Conservation (phyloP, 371 early-diverging fungal genomes). For the Saksenaea vasiformis region DNA sequence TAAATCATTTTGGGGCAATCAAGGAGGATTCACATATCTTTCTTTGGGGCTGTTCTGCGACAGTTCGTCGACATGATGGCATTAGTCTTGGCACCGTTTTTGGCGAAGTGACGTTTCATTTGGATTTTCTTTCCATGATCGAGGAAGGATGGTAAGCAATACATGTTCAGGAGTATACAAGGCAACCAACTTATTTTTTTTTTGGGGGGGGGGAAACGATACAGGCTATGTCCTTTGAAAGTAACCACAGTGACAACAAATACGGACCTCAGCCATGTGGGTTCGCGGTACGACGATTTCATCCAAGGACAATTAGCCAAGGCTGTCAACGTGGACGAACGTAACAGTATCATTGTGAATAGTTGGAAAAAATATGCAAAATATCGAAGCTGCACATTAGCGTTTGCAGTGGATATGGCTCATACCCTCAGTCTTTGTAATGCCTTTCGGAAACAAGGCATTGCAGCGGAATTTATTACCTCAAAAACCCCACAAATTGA, state of each 20-base stretch:
- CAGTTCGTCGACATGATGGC: conserved; percentile 86
- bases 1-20: conserved; percentile 69
- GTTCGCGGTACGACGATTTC: conserved; percentile 65
- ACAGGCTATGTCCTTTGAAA: conserved; percentile 67
- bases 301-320: conserved; percentile 51
- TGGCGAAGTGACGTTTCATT: conserved; percentile 77
- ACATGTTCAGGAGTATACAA: too few species aligned
- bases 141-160: conserved; percentile 67
- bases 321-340: conserved; percentile 61
- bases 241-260: conserved; percentile 69
- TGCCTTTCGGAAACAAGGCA: conserved; percentile 61
- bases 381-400: conserved; percentile 68
- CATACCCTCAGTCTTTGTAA: conserved; percentile 68
- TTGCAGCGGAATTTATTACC: conserved; percentile 66
- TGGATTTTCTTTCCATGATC: conserved; percentile 81
- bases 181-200: too few species aligned
- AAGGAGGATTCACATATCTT: conserved; percentile 54
- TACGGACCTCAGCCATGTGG: conserved; percentile 57
- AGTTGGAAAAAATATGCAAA: conserved; percentile 61
- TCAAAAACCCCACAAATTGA: conserved; percentile 56
- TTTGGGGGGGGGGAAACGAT: too few species aligned
- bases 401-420: conserved; percentile 85
- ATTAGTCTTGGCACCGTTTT: conserved; percentile 67
- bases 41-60: conserved; percentile 95
- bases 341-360: conserved; percentile 72